A percentile compares a stretch with the other conserved stretches of the same genome.
These are phyloP conservation scores for Talaromyces thailandensis DNA, from an alignment of 495 filamentous ascomycete species.

Conservation along the genomic window DNA sequence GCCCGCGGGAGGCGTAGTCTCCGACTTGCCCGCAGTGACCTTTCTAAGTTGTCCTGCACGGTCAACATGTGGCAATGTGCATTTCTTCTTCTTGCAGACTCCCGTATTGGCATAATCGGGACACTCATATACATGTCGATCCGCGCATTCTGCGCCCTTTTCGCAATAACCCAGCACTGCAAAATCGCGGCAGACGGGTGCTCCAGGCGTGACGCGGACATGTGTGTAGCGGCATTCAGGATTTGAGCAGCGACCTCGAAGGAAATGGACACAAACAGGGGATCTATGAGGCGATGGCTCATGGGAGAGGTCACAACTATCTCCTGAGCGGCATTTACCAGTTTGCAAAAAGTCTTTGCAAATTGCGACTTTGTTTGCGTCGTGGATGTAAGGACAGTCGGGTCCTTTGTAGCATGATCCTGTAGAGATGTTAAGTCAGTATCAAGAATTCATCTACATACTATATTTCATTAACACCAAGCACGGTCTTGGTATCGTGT, in stretches of 20 bases:
- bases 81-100: constrained; percentile 71
- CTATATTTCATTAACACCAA: neutral
- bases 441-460: neutral
- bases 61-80: constrained; percentile 80
- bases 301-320: constrained; percentile 89
- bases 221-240: constrained; percentile 83
- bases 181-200: constrained; percentile 78
- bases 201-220: constrained; percentile 68
- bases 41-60: constrained; percentile 68
- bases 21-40: constrained; percentile 31
- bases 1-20: constrained; percentile 11
- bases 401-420: constrained; percentile 77
- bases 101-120: constrained; percentile 92
- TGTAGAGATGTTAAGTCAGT: constrained; percentile 25
- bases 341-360: constrained; percentile 81
- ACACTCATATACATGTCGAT: constrained; percentile 85
- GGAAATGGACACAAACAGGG: constrained; percentile 82
- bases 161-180: constrained; percentile 85
- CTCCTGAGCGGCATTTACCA: constrained; percentile 69
- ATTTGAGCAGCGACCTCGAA: constrained; percentile 86
- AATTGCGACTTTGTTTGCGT: constrained; percentile 79
- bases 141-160: constrained; percentile 65
- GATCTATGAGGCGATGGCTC: constrained; percentile 76
- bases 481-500: neutral
- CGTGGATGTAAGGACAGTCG: constrained; percentile 73